phyloP scores from a whole-genome alignment of 345 rosid species.

The Cardiospermum halicacabum region DNA sequence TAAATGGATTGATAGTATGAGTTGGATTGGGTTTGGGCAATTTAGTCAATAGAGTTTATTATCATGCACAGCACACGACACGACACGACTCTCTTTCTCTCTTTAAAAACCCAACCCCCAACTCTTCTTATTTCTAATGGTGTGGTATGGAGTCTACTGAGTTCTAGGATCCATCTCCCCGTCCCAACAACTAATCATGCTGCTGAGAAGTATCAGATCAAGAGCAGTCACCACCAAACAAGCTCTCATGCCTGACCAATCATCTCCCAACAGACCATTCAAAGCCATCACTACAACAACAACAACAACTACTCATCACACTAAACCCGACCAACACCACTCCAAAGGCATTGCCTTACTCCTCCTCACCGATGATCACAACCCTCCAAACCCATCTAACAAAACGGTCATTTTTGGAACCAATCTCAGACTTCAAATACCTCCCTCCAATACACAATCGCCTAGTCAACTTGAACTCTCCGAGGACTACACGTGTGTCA shows the following conservation, averaged over 20 bases:
- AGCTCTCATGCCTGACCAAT: constrained; percentile 55
- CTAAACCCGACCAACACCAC: too few species aligned
- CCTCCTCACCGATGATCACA: too few species aligned
- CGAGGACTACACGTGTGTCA: constrained; percentile 85
- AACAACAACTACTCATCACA: constrained; percentile 63
- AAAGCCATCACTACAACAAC: constrained; percentile 41
- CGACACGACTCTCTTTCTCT: too few species aligned
- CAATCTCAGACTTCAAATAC: constrained; percentile 51
- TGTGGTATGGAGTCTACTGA: too few species aligned
- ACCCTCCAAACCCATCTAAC: constrained; percentile 29
- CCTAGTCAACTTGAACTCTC: constrained; percentile 65
- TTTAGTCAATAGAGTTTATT: too few species aligned
- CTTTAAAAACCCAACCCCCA: too few species aligned
- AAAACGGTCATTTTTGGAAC: constrained; percentile 52
- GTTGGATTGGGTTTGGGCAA: too few species aligned
- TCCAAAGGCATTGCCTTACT: constrained; percentile 57
- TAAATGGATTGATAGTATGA: too few species aligned
- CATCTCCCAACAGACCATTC: constrained; percentile 37
- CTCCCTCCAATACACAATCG: too few species aligned
- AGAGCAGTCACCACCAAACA: constrained; percentile 53
- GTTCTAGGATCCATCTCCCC: too few species aligned
- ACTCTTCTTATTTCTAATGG: too few species aligned
- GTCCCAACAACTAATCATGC: constrained; percentile 10
- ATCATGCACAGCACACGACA: too few species aligned
- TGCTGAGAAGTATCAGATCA: constrained; percentile 51